Percentiles rank a stretch among this genome's conserved stretches.
Conservation (phyloP, 1,139 yeast species). For the Saccharomycopsis hybrid region DNA sequence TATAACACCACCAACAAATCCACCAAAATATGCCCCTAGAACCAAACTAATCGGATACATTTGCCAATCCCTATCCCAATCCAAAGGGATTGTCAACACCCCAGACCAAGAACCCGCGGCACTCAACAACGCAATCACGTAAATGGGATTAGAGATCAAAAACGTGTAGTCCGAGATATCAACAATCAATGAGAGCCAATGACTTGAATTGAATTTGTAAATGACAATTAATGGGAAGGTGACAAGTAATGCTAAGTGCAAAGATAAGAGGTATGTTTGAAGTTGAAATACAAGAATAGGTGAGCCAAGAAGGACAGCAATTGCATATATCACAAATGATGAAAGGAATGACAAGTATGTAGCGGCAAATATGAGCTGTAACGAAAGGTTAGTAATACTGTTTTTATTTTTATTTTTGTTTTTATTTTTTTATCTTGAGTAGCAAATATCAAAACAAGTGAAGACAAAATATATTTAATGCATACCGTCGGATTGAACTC, state of each 20-base stretch:
- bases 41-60: constrained; percentile 91
- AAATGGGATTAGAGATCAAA: constrained; percentile 32
- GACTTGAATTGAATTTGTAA: constrained; percentile 47
- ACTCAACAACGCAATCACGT: constrained; percentile 34
- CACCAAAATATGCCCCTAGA: constrained; percentile 71
- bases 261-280: constrained; percentile 61
- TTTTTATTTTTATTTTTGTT: too few relatives aligned
- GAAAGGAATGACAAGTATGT: constrained; percentile 13
- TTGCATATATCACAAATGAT: constrained; percentile 39
- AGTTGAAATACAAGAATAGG: constrained; percentile 52
- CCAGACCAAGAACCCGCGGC: constrained; percentile 87
- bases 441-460: too few relatives aligned
- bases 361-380: constrained; percentile 5
- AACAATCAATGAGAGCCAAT: constrained; percentile 37
- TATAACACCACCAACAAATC: constrained; percentile 44
- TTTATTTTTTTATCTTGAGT: not conserved
- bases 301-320: constrained; percentile 75
- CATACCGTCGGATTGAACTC: not conserved
- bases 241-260: constrained; percentile 57
- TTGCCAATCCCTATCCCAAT: constrained; percentile 99
- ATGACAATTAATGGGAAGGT: constrained; percentile 59
- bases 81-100: constrained; percentile 88
- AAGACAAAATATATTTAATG: too few relatives aligned
- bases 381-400: not conserved
- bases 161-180: constrained; percentile 27